A percentile compares a stretch with the other conserved stretches of the same genome.
These are phyloP conservation scores for Diplotaxis tenuifolia DNA, from an alignment of 345 rosid genomes.

Conservation along the genomic window DNA sequence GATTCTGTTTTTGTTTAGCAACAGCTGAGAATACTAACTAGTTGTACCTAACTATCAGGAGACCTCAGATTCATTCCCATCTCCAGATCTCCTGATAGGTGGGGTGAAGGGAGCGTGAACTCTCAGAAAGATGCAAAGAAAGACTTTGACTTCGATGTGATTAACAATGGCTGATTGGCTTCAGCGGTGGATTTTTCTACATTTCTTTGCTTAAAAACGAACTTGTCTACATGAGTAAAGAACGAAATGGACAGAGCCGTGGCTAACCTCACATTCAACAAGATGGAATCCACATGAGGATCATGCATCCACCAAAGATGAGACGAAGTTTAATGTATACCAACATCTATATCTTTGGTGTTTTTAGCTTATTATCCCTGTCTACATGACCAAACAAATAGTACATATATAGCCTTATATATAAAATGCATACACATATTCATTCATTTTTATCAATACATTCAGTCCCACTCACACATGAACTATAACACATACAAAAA, in stretches of 20 bases:
- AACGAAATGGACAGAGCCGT: too few relatives aligned
- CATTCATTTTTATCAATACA: neutral
- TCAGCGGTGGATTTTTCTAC: slow-evolving; percentile 37
- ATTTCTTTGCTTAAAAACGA: too few relatives aligned
- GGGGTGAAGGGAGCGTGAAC: slow-evolving; percentile 28
- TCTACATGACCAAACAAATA: neutral
- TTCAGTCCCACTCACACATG: neutral
- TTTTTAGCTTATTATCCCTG: neutral
- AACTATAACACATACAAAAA: neutral
- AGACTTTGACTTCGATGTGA: slow-evolving; percentile 31
- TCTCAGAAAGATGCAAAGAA: slow-evolving; percentile 21
- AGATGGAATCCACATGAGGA: slow-evolving; percentile 47
- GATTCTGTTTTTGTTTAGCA: too few relatives aligned
- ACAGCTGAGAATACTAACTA: slow-evolving; percentile 6
- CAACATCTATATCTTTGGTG: neutral
- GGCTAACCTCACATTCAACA: too few relatives aligned
- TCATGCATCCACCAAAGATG: slow-evolving; percentile 29
- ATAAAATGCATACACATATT: neutral
- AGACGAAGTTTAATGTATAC: neutral
- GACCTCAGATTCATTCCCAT: slow-evolving; percentile 32
- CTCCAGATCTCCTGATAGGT: slow-evolving; percentile 35
- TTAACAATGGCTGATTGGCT: slow-evolving; percentile 36
- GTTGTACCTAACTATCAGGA: slow-evolving; percentile 37
- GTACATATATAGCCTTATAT: neutral
- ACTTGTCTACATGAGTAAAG: too few relatives aligned